Conservation (phyloP, 2,329 filamentous ascomycete species). For the Stachybotrys elegans region DNA sequence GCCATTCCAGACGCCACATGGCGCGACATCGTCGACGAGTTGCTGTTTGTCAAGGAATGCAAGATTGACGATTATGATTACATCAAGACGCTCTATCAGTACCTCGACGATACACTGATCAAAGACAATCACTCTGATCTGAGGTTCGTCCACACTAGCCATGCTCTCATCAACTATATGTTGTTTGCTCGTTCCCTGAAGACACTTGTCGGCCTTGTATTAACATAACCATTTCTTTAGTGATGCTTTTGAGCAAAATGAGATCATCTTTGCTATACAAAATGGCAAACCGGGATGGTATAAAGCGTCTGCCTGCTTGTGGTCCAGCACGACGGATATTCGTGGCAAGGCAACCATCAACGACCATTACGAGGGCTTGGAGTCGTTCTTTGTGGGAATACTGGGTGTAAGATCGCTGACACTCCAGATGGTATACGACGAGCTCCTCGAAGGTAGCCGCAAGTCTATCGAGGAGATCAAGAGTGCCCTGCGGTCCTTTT, state of each 20-base stretch:
- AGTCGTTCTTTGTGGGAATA: slow-evolving; percentile 22
- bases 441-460: slow-evolving; percentile 17
- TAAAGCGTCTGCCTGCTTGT: slow-evolving; percentile 23
- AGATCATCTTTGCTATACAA: slow-evolving; percentile 6
- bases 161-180: no score
- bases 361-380: slow-evolving; percentile 19
- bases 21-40: slow-evolving; percentile 11
- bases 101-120: no score
- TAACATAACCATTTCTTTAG: neutral
- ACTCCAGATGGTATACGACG: slow-evolving; percentile 23
- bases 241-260: slow-evolving; percentile 10
- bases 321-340: slow-evolving; percentile 25
- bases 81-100: neutral
- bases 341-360: slow-evolving; percentile 19
- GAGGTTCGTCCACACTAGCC: no score
- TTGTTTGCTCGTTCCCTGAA: no score
- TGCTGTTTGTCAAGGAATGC: slow-evolving; percentile 10
- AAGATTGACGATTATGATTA: neutral
- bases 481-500: slow-evolving; percentile 24
- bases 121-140: neutral
- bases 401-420: slow-evolving; percentile 23
- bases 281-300: slow-evolving; percentile 17
- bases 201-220: neutral
- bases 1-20: slow-evolving; percentile 10
- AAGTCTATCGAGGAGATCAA: slow-evolving; percentile 18